Base-by-base conservation (phyloP, 768 basidiomycete genomes). In the Lactarius hatsudake region DNA sequence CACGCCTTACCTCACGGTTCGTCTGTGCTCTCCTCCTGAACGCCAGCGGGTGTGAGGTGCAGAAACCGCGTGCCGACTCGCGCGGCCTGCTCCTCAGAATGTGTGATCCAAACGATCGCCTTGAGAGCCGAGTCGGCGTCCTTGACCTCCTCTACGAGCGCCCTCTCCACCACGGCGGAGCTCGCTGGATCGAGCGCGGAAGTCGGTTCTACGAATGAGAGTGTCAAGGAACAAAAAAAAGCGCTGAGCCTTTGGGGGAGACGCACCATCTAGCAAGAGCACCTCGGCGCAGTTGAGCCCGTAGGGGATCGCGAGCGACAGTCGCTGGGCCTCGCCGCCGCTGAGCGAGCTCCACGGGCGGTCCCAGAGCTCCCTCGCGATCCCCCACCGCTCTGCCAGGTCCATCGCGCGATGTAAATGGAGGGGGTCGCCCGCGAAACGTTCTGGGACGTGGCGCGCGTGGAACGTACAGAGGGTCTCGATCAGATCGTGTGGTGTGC, bases 81-180 rank as follows among this genome's bases (percentile, higher is more conserved):
- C 69, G 83, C 78, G 5, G 86, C 90, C 75, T 94, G 93, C 68
- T 93, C 89, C 3, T 87, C 86, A 0, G 90, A 91, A 75, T 94
- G 93, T 0, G 94, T 95, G 67, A 95, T 92, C 93, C 93, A 95
- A 4, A 95, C 74, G 48, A 93, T 77, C 0, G 92, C 89, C 74
- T 91, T 90, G 61, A 92, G 76, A 40, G 78, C 77, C 26, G 82
- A 79, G 45, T 83, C 77, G 10, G 76, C 63, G 1, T 81, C 79
- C 48, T 75, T 81, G 42, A 94, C 74, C 63, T 87, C 81, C 9
- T 80, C 74, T 5, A 81, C 66, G 17, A 96, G 77, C 56, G 79
- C 83, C 55, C 81, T 77, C 74, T 96, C 94, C 2, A 96, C 90
- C 34, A 81, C 76, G 17, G 79, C 72, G 17, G 87, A 88, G 0